Evolutionary conservation across 257 asterid genomes (phyloP).

Genomic region (Solanum clarkiae): DNA sequence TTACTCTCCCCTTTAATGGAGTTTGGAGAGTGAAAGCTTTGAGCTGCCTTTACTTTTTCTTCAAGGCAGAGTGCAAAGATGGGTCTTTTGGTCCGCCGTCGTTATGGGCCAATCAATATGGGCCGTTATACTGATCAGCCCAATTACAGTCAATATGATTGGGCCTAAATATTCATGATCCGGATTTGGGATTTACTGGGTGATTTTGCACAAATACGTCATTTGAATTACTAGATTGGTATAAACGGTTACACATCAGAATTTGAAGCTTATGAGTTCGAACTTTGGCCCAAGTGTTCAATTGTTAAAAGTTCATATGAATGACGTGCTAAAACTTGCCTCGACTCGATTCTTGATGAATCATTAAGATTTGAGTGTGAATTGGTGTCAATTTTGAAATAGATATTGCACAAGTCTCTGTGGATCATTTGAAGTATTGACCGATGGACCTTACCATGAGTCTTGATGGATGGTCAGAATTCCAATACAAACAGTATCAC

Average conservation of each 20-base stretch:
- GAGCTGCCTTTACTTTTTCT: conserved; percentile 29
- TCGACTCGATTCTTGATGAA: background rate
- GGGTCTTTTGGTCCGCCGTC: background rate
- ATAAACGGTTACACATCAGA: background rate
- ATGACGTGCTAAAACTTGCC: background rate
- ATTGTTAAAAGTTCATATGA: background rate
- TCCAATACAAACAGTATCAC: background rate
- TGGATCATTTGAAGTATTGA: background rate
- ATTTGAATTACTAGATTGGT: background rate
- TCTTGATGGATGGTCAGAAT: background rate
- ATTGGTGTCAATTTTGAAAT: background rate
- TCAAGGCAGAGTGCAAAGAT: conserved; percentile 31
- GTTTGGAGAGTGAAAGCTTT: background rate
- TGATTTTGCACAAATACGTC: background rate
- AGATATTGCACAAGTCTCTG: background rate
- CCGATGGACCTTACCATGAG: background rate
- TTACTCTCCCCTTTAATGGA: background rate
- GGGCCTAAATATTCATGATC: background rate
- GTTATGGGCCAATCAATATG: background rate
- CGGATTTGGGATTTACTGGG: background rate
- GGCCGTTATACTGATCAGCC: background rate
- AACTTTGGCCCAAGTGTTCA: background rate
- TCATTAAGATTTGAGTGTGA: background rate
- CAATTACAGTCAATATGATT: background rate
- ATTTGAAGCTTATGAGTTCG: background rate